phyloP scores from a whole-genome alignment of 73 alveolate species.

The Paramecium primaurelia region DNA sequence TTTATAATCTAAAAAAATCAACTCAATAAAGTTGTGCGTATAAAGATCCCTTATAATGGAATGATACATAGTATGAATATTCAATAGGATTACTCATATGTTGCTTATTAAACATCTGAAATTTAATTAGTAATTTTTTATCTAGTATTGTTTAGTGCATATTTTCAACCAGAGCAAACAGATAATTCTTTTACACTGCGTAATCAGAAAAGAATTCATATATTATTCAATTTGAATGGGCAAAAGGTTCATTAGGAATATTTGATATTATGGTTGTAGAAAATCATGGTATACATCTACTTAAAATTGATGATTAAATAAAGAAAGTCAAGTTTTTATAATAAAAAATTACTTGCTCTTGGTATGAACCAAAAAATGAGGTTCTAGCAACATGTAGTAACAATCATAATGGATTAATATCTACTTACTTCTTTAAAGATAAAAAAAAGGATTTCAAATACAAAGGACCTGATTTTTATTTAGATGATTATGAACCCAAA shows the following conservation, averaged over 20 bases:
- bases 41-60: constrained; percentile 8
- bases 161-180: constrained; percentile 2
- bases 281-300: not conserved
- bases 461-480: not conserved
- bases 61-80: not conserved
- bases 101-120: constrained; percentile 6
- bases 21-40: not conserved
- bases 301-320: not conserved
- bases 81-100: not conserved
- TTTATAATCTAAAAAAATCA: not conserved
- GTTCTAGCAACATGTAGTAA: not conserved
- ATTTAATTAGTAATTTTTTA: not conserved
- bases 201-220: not conserved
- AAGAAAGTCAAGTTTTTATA: not conserved
- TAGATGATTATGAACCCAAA: constrained; percentile 27
- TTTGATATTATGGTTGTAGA: not conserved
- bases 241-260: not conserved
- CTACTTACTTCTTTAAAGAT: not conserved
- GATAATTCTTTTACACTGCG: not conserved
- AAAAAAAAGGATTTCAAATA: constrained; percentile 6
- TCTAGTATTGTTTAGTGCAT: not conserved
- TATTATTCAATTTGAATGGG: constrained; percentile 23
- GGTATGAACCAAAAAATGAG: constrained; percentile 48
- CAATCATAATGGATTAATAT: not conserved
- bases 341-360: not conserved